Evolutionary conservation across 2,329 filamentous ascomycete species (phyloP).

Genomic region (Penicillium psychrosexuale): DNA sequence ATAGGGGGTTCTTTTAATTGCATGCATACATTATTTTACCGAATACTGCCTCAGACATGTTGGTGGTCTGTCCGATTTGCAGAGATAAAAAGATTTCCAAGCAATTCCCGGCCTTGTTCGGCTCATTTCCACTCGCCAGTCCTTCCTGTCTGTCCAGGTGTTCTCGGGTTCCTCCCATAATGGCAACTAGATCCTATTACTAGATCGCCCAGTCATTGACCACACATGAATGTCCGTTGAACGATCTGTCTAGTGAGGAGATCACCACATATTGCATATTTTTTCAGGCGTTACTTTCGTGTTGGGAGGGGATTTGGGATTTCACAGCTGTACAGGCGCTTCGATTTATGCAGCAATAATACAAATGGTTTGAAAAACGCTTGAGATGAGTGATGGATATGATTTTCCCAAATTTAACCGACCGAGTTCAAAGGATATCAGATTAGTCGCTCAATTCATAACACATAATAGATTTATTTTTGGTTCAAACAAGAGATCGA

Average conservation of each 20-base stretch:
- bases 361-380: background rate
- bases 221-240: background rate
- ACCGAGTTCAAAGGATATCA: background rate
- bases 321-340: constrained; percentile 7
- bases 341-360: background rate
- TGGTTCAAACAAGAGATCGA: background rate
- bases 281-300: constrained; percentile 10
- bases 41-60: background rate
- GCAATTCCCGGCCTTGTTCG: background rate
- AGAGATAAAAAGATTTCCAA: background rate
- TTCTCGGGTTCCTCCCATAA: background rate
- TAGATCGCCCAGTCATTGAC: background rate
- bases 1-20: background rate
- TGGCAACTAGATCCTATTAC: background rate
- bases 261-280: constrained; percentile 13
- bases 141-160: background rate
- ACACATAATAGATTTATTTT: constrained; percentile 17
- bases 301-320: background rate
- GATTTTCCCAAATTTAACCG: background rate
- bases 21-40: constrained; percentile 4
- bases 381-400: background rate
- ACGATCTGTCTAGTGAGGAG: background rate
- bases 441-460: constrained; percentile 15
- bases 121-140: background rate
- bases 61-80: background rate